phyloP scores from a whole-genome alignment of 768 basidiomycete species.

The Mycena venus region DNA sequence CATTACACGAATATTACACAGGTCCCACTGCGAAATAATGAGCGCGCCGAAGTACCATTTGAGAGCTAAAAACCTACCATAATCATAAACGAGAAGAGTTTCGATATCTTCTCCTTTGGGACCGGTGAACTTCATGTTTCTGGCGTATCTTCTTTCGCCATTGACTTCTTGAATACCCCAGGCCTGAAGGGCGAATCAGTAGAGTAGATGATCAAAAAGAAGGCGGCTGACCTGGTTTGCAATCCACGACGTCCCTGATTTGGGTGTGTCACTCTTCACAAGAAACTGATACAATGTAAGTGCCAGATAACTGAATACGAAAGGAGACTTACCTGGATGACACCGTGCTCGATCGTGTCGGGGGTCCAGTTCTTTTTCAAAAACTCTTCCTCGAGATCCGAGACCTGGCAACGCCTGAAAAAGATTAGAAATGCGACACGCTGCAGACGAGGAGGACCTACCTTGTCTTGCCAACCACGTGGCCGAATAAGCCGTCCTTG shows the following conservation, averaged over 20 bases:
- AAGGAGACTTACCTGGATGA: too few relatives aligned
- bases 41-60: neutral
- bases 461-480: slow-evolving; percentile 63
- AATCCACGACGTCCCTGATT: slow-evolving; percentile 60
- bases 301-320: too few relatives aligned
- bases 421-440: neutral
- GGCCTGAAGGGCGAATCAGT: slow-evolving; percentile 44
- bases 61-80: slow-evolving; percentile 56
- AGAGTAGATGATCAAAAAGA: neutral
- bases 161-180: slow-evolving; percentile 78
- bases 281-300: too few relatives aligned
- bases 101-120: slow-evolving; percentile 70
- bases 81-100: slow-evolving; percentile 74
- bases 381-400: slow-evolving; percentile 60
- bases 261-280: slow-evolving; percentile 65
- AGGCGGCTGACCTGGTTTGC: slow-evolving; percentile 66
- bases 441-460: neutral
- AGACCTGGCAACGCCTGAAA: slow-evolving; percentile 58
- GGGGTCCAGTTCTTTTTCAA: slow-evolving; percentile 57
- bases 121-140: slow-evolving; percentile 75
- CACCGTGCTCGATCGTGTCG: slow-evolving; percentile 57
- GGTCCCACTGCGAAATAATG: neutral
- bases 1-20: neutral
- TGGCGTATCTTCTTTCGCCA: slow-evolving; percentile 70
- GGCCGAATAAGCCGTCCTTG: slow-evolving; percentile 75